Evolutionary conservation across 2,329 filamentous ascomycete species (phyloP), one percentile per base, ranked within the genome.

Genomic region (Phaeosphaeriaceae sp.): DNA sequence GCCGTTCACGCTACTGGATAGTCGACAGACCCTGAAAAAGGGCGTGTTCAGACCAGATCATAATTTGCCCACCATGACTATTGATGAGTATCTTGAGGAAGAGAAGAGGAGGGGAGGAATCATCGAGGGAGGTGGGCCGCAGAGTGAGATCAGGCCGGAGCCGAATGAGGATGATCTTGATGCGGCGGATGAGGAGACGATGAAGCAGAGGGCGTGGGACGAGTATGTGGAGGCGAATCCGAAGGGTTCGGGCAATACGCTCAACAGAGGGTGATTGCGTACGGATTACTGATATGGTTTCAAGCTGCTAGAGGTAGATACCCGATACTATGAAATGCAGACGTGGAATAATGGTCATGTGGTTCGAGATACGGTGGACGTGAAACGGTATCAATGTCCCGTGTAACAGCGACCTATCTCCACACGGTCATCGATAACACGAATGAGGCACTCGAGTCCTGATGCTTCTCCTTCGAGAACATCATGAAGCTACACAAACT

Each of bases 41-140:
- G 91, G 91, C 2, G 94, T 99, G 0, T 99, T 99, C 79, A 86
- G 92, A 55, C 88, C 93, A 0, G 93, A 95, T 8, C 95, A 99
- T 76, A 97, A 92, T 78, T 81, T 99, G 58, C 95, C 95, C 0
- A 98, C 95, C 2, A 98, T 99, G 95, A 92, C 88, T 1, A 97
- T 99, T 61, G 95, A 99, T 69, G 95, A 99, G 80, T 99, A 98
- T 73, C 83, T 99, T 17, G 95, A 96, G 53, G 94, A 98, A 78
- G 95, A 98, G 81, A 86, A 86, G 72, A 86, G 87, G 66, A 84
- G 91, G 62, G 95, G 95, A 17, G 92, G 92, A 21, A 94, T 99
- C 58, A 92, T 98, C 55, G 91, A 97, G 73, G 95, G 94, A 35
- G 93, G 93, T 28, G 94, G 94, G 19, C 91, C 91, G 70, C 87